These are phyloP conservation scores for Blumeria graminis DNA, from an alignment of 2,329 filamentous ascomycete genomes.

Conservation along the genomic window DNA sequence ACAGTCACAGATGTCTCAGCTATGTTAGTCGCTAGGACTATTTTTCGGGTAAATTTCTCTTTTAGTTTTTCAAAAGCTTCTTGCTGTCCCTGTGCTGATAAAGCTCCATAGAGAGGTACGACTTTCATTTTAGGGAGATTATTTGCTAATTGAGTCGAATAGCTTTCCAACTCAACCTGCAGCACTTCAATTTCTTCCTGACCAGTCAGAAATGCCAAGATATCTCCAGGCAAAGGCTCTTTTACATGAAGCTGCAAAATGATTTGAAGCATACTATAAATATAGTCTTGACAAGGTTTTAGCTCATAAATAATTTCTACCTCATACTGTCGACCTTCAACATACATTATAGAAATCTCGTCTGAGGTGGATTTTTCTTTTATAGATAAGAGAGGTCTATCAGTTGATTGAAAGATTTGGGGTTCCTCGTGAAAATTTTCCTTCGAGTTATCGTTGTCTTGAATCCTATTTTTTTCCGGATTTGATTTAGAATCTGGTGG, in stretches of 20 bases:
- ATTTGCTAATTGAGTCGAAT: conserved; percentile 44
- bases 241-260: conserved; percentile 73
- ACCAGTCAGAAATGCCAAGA: conserved; percentile 76
- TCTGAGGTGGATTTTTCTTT: neutral
- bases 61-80: conserved; percentile 58
- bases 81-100: conserved; percentile 70
- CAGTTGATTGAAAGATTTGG: neutral
- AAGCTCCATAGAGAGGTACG: conserved; percentile 69
- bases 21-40: conserved; percentile 88
- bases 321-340: conserved; percentile 69
- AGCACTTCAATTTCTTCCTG: conserved; percentile 79
- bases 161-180: conserved; percentile 59
- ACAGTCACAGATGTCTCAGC: conserved; percentile 97
- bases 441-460: conserved; percentile 3
- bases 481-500: neutral
- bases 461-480: neutral
- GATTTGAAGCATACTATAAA: conserved; percentile 56
- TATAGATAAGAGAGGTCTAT: neutral
- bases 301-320: conserved; percentile 57
- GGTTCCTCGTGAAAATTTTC: neutral
- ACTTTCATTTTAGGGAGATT: conserved; percentile 50
- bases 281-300: conserved; percentile 53
- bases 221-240: conserved; percentile 79
- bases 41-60: conserved; percentile 52
- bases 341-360: conserved; percentile 22